Evolutionary conservation across 2,329 filamentous ascomycete genomes (phyloP).

Genomic region (Exophiala bonariae): DNA sequence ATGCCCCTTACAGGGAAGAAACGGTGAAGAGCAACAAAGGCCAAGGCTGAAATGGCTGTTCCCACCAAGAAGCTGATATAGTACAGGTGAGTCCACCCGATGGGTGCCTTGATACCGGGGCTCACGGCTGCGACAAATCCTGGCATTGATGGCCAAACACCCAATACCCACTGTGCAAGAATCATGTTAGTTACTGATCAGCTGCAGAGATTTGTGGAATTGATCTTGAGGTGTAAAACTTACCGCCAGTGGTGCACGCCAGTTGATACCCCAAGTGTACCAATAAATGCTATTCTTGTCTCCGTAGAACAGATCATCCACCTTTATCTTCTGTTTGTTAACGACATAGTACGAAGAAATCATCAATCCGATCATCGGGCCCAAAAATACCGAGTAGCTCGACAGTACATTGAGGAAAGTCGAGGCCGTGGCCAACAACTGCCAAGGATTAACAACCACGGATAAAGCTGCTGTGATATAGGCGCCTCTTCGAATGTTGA

Average conservation of each 20-base stretch:
- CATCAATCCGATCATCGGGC: conserved; percentile 37
- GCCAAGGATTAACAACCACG: conserved; percentile 52
- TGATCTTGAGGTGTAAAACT: conserved; percentile 18
- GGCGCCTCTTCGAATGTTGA: conserved; percentile 58
- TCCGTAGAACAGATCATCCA: conserved; percentile 45
- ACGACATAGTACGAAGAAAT: conserved; percentile 37
- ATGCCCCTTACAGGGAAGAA: conserved; percentile 15
- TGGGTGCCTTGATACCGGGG: conserved; percentile 27
- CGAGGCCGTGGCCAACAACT: conserved; percentile 48
- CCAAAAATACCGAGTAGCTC: conserved; percentile 48
- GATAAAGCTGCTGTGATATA: conserved; percentile 49
- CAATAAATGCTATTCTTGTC: conserved; percentile 42
- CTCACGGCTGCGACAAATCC: conserved; percentile 31
- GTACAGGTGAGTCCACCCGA: conserved; percentile 40
- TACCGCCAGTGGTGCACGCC: conserved; percentile 36
- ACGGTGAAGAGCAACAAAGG: conserved; percentile 22
- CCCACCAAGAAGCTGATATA: conserved; percentile 45
- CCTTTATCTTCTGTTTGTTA: conserved; percentile 39
- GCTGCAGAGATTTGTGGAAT: background rate
- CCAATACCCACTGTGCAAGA: conserved; percentile 36
- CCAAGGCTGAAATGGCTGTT: conserved; percentile 39
- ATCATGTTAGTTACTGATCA: background rate
- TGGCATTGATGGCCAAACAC: conserved; percentile 33
- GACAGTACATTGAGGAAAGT: conserved; percentile 50
- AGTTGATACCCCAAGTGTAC: conserved; percentile 46